Conservation (phyloP, 2,329 filamentous ascomycete genomes). For the Alternaria solani region DNA sequence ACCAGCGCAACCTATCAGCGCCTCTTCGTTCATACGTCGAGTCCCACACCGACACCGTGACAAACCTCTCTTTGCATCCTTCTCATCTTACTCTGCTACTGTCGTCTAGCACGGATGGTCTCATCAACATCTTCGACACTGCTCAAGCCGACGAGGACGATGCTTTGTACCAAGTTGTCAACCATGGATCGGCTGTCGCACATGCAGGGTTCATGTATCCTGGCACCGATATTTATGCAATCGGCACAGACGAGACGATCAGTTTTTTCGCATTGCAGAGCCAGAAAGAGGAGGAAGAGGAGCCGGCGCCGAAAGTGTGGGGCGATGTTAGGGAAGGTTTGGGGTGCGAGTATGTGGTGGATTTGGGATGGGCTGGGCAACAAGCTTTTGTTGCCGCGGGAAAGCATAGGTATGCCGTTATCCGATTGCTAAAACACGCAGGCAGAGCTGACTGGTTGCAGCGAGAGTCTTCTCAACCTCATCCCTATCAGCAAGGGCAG, state of each 20-base stretch:
- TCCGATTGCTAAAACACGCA: neutral
- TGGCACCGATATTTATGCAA: slow-evolving; percentile 65
- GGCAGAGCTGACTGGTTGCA: slow-evolving; percentile 18
- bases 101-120: slow-evolving; percentile 80
- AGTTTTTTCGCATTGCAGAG: slow-evolving; percentile 76
- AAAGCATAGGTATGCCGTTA: slow-evolving; percentile 65
- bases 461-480: slow-evolving; percentile 39
- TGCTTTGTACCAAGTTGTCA: slow-evolving; percentile 78
- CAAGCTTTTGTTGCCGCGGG: slow-evolving; percentile 71
- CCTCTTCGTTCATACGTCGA: slow-evolving; percentile 55
- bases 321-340: slow-evolving; percentile 74
- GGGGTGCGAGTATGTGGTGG: slow-evolving; percentile 76
- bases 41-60: slow-evolving; percentile 66
- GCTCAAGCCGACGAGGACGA: slow-evolving; percentile 73
- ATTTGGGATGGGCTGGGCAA: slow-evolving; percentile 68
- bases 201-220: slow-evolving; percentile 73
- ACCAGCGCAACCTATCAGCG: slow-evolving; percentile 50
- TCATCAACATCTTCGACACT: slow-evolving; percentile 80
- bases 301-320: slow-evolving; percentile 59
- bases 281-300: slow-evolving; percentile 65
- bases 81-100: slow-evolving; percentile 68
- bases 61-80: slow-evolving; percentile 69
- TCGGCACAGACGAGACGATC: slow-evolving; percentile 81
- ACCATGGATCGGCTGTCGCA: slow-evolving; percentile 77
- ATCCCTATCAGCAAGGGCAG: slow-evolving; percentile 39